Evolutionary conservation across 2,329 filamentous ascomycete species (phyloP).

Genomic region (Fusarium sp.): DNA sequence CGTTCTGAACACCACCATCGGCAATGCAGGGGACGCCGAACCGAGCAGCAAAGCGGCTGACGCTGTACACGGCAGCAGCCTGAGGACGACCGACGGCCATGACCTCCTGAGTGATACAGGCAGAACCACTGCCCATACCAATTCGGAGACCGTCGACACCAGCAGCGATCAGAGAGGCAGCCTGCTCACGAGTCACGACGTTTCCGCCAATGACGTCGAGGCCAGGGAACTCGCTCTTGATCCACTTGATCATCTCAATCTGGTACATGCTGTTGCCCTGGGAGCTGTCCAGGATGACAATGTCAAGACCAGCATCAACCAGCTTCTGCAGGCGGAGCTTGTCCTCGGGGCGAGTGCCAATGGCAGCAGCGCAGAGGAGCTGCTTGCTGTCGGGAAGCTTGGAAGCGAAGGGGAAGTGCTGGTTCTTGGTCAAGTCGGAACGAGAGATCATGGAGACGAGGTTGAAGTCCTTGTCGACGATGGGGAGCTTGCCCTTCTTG

Average conservation of each 20-base stretch:
- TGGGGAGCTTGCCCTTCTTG: constrained; percentile 98
- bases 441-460: constrained; percentile 92
- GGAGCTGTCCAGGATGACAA: constrained; percentile 94
- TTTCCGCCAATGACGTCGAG: constrained; percentile 98
- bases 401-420: constrained; percentile 94
- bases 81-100: constrained; percentile 99
- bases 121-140: constrained; percentile 97
- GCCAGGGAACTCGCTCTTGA: constrained; percentile 86
- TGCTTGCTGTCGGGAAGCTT: constrained; percentile 98
- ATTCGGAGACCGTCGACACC: constrained; percentile 97
- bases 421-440: constrained; percentile 98
- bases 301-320: constrained; percentile 93
- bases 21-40: constrained; percentile 99
- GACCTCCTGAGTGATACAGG: constrained; percentile 99
- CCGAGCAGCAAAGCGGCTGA: constrained; percentile 87
- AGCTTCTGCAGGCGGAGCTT: constrained; percentile 87
- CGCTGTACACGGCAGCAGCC: constrained; percentile 91
- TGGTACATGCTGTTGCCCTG: constrained; percentile 99
- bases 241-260: constrained; percentile 97
- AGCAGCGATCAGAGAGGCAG: constrained; percentile 89
- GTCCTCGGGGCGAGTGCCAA: constrained; percentile 94
- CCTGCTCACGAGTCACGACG: constrained; percentile 97
- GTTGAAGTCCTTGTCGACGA: constrained; percentile 86
- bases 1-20: constrained; percentile 97
- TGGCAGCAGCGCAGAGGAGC: constrained; percentile 92